Evolutionary conservation across 2,329 filamentous ascomycete genomes (phyloP).

Genomic region (Colletotrichum orchidophilum): DNA sequence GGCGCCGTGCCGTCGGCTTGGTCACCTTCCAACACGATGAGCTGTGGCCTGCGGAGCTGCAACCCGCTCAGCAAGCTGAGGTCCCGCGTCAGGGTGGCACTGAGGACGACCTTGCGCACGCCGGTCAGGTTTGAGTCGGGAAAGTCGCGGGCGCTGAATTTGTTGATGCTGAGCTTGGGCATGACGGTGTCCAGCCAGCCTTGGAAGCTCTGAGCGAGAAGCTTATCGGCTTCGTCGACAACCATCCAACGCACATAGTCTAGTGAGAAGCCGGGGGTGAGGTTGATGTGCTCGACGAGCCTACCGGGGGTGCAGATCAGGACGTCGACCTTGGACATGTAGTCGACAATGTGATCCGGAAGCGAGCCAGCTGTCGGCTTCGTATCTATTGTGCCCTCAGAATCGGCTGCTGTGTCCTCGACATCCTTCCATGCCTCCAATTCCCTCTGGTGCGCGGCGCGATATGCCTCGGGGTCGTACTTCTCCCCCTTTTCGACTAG

Average conservation of each 20-base stretch:
- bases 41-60: conserved; percentile 75
- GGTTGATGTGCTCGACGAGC: conserved; percentile 88
- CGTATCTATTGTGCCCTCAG: conserved; percentile 50
- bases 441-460: conserved; percentile 51
- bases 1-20: conserved; percentile 48
- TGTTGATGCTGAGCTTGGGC: conserved; percentile 61
- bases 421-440: conserved; percentile 52
- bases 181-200: conserved; percentile 85
- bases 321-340: conserved; percentile 81
- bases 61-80: conserved; percentile 81
- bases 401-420: conserved; percentile 50
- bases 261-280: conserved; percentile 83
- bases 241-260: conserved; percentile 86
- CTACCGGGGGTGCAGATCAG: conserved; percentile 92
- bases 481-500: conserved; percentile 56
- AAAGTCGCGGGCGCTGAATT: conserved; percentile 63
- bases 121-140: conserved; percentile 60
- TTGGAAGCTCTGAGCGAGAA: conserved; percentile 91
- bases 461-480: conserved; percentile 73
- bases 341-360: conserved; percentile 71
- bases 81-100: conserved; percentile 91
- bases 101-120: conserved; percentile 85
- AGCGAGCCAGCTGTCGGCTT: conserved; percentile 44
- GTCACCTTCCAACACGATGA: conserved; percentile 77
- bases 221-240: conserved; percentile 92